Evolutionary conservation across 495 filamentous ascomycete genomes (phyloP).

Genomic region (Rostrohypoxylon terebratum): DNA sequence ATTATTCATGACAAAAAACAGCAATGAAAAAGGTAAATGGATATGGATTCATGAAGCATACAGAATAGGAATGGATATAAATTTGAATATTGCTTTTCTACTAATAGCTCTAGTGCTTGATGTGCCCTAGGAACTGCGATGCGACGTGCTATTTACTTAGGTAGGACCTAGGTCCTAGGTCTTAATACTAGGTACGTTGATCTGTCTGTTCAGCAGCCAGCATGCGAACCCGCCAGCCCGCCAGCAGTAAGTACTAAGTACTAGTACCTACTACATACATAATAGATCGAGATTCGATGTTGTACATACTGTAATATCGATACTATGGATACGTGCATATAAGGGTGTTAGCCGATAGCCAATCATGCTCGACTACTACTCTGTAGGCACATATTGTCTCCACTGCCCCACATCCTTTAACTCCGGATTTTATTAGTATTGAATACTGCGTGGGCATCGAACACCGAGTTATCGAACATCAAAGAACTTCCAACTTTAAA

Average conservation of each 20-base stretch:
- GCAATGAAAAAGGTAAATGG: background rate
- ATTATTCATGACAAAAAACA: background rate
- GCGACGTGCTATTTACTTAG: background rate
- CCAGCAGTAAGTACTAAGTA: no score
- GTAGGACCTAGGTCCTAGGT: no score
- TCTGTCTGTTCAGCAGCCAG: no score
- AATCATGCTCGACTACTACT: background rate
- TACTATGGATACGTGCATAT: background rate
- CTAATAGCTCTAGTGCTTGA: background rate
- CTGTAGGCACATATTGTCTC: background rate
- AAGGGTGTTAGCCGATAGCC: background rate
- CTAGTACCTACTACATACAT: no score
- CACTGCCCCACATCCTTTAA: background rate
- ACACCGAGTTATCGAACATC: no score
- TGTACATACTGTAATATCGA: no score
- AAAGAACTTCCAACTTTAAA: background rate
- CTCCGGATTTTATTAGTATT: slow-evolving; percentile 10
- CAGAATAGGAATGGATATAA: background rate
- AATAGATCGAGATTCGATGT: no score
- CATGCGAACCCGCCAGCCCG: no score
- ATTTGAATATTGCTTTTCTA: background rate
- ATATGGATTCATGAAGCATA: background rate
- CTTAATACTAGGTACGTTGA: background rate
- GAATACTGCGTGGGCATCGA: no score
- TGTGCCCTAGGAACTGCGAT: background rate